Conservation (phyloP, 768 basidiomycete genomes). For the Lentinula aciculospora region DNA sequence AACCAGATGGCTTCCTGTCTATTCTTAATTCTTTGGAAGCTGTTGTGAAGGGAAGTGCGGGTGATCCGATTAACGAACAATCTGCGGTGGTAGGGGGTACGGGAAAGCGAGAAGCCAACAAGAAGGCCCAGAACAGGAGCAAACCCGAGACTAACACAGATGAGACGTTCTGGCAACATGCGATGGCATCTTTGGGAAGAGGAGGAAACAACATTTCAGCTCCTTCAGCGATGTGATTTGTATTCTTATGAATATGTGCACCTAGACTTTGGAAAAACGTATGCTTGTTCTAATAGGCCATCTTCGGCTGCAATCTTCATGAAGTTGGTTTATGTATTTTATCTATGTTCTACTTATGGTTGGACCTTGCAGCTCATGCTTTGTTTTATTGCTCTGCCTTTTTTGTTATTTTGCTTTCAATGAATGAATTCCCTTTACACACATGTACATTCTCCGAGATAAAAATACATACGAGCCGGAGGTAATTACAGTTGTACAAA, state of each 20-base stretch:
- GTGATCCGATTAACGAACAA: too few relatives aligned
- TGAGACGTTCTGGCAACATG: conserved; percentile 26
- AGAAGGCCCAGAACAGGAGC: conserved; percentile 27
- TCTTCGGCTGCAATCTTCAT: not conserved
- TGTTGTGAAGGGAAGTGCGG: not conserved
- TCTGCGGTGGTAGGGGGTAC: not conserved
- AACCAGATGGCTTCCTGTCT: not conserved
- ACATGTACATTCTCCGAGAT: not conserved
- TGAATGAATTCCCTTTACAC: not conserved
- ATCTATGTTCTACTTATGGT: not conserved
- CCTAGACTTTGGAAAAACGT: not conserved
- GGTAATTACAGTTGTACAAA: too few relatives aligned
- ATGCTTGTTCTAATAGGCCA: not conserved
- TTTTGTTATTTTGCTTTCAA: not conserved
- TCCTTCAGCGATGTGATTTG: not conserved
- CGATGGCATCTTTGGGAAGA: conserved; percentile 3
- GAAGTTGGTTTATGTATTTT: not conserved
- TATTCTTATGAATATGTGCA: conserved; percentile 1
- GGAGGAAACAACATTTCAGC: not conserved
- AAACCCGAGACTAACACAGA: conserved; percentile 41
- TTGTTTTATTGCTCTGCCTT: not conserved
- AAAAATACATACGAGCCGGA: too few relatives aligned
- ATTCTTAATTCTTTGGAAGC: conserved; percentile 1
- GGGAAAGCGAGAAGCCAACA: not conserved
- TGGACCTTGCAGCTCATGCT: not conserved